Evolutionary conservation across 2,329 filamentous ascomycete species (phyloP), one percentile per base, ranked within the genome.

Genomic region (Geosmithia flava): DNA sequence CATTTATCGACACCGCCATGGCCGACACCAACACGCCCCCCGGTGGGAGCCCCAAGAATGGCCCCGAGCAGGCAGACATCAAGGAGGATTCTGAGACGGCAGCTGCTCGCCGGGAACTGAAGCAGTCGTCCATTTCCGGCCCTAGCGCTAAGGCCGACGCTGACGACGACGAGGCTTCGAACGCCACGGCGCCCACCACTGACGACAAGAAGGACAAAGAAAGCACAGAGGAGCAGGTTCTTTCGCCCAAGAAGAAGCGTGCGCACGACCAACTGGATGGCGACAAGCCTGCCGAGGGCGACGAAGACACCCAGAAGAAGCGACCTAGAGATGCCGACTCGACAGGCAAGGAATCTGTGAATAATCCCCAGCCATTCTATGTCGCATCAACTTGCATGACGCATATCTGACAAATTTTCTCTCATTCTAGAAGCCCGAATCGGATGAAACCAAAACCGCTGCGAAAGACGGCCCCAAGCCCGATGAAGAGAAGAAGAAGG

Each of bases 241-340:
- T 47, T 16, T 41, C 45, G 20, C 80, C 80, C 29, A 83, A 82
- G 67, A 83, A 83, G 70, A 83, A 83, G 68, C 71, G 80, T 53
- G 73, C 70, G 27, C 75, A 77, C 53, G 76, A 79, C 53, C 71
- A 81, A 59, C 63, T 80, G 16, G 78, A 81, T 27, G 68, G 72
- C 45, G 62, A 65, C 46, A 69, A 65, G 54, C 69, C 69, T 40
- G 51, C 60, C 5, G 60, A 66, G 39, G 62, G 65, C 37, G 71
- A 68, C 52, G 71, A 71, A 43, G 79, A 80, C 57, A 80, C 80
- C 17, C 78, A 83, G 62, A 83, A 83, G 68, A 83, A 83, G 63
- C 72, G 80, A 45, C 69, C 73, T 50, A 71, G 80, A 47, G 80
- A 83, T 51, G 65, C 70, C 47, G 68, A 74, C 47, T 53, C 58